phyloP scores from a whole-genome alignment of 2,329 filamentous ascomycete genomes.

The Fusarium virguliforme region DNA sequence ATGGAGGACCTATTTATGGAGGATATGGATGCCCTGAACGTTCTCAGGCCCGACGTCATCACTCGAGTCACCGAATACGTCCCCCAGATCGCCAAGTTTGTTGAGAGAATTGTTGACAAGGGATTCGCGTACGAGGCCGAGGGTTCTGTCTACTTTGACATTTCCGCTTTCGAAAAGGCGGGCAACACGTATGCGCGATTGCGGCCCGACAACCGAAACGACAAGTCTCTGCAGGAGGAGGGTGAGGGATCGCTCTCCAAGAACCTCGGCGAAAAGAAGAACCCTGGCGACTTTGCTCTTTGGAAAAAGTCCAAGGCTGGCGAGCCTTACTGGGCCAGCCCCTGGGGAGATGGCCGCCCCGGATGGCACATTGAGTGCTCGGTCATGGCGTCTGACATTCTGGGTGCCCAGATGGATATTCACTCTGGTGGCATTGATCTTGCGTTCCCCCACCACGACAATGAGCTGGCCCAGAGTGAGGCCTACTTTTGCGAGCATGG shows the following conservation, averaged over 20 bases:
- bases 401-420: constrained; percentile 90
- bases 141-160: constrained; percentile 96
- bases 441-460: constrained; percentile 93
- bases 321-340: constrained; percentile 90
- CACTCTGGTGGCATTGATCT: constrained; percentile 95
- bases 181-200: constrained; percentile 90
- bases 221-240: constrained; percentile 87
- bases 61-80: constrained; percentile 96
- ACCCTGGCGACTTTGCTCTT: constrained; percentile 87
- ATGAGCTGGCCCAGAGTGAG: constrained; percentile 91
- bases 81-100: constrained; percentile 87
- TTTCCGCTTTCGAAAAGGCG: constrained; percentile 84
- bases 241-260: constrained; percentile 87
- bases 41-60: constrained; percentile 84
- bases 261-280: constrained; percentile 77
- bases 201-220: constrained; percentile 87
- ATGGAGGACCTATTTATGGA: constrained; percentile 91
- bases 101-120: constrained; percentile 86
- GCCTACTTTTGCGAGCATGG: constrained; percentile 78
- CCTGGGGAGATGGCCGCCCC: constrained; percentile 89
- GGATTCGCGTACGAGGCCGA: constrained; percentile 87
- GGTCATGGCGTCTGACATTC: constrained; percentile 92
- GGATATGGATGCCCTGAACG: constrained; percentile 90
- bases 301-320: constrained; percentile 96
- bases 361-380: constrained; percentile 99